Evolutionary conservation across 768 basidiomycete genomes (phyloP).

Genomic region (Tephrocybe sp.): DNA sequence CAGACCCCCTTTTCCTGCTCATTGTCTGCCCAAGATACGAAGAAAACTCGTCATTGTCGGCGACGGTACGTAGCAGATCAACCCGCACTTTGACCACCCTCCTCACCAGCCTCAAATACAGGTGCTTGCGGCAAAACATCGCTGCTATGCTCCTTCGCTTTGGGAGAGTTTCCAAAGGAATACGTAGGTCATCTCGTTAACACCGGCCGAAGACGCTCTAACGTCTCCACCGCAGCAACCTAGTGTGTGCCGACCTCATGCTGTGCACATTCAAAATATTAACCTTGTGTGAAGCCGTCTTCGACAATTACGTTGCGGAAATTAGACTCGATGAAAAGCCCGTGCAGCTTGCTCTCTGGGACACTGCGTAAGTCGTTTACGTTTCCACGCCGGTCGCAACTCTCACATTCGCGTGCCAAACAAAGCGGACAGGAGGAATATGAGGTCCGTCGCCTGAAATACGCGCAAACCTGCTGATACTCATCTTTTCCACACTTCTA

Average conservation of each 20-base stretch:
- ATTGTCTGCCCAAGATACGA: constrained; percentile 61
- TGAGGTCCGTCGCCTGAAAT: constrained; percentile 54
- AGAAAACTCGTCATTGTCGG: constrained; percentile 97
- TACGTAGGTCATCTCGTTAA: constrained; percentile 60
- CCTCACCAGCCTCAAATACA: constrained; percentile 30
- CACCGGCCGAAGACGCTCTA: constrained; percentile 10
- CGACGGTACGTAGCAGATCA: constrained; percentile 65
- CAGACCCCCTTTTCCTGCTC: constrained; percentile 4
- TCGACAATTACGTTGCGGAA: constrained; percentile 99
- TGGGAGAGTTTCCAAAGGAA: constrained; percentile 95
- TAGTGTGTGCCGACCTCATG: constrained; percentile 38
- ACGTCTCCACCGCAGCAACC: constrained; percentile 45
- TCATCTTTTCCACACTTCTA: constrained; percentile 27
- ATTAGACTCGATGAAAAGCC: constrained; percentile 97
- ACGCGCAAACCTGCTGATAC: constrained; percentile 2
- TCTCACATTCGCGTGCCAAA: constrained; percentile 9
- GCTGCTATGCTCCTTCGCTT: constrained; percentile 85
- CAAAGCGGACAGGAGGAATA: constrained; percentile 97
- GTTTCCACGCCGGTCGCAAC: constrained; percentile 10
- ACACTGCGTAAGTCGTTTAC: constrained; percentile 83
- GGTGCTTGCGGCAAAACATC: constrained; percentile 98
- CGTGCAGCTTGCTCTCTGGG: constrained; percentile 96
- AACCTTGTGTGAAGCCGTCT: constrained; percentile 64
- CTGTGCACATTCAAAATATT: constrained; percentile 14
- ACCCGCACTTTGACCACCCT: constrained; percentile 9